These are phyloP conservation scores for Gryganskiella cystojenkinii DNA, from an alignment of 192 early-diverging fungal species.

Conservation along the genomic window DNA sequence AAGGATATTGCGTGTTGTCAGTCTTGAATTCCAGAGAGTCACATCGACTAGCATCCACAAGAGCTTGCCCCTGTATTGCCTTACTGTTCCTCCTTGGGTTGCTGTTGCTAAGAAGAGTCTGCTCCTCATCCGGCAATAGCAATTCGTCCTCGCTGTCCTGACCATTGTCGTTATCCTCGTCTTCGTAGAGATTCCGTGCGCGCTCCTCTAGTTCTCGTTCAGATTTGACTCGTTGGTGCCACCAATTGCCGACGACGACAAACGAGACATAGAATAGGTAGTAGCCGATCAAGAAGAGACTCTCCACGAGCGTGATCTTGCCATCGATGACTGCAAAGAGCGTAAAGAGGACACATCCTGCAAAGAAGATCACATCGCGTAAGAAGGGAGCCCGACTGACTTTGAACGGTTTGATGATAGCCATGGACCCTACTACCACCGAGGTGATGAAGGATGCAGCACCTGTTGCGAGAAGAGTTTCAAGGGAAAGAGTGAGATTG, in stretches of 20 bases:
- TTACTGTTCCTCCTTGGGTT: background rate
- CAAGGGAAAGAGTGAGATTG: background rate
- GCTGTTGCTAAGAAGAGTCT: slow-evolving; percentile 1
- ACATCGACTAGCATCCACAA: background rate
- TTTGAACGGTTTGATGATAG: slow-evolving; percentile 81
- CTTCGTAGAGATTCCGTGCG: slow-evolving; percentile 59
- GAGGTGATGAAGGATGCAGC: slow-evolving; percentile 86
- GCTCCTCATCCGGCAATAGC: slow-evolving; percentile 19
- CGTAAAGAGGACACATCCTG: slow-evolving; percentile 63
- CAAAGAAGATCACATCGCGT: slow-evolving; percentile 86
- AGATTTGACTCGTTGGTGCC: slow-evolving; percentile 50
- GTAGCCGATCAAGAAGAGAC: slow-evolving; percentile 63
- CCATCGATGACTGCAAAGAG: slow-evolving; percentile 66
- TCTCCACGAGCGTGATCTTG: slow-evolving; percentile 65
- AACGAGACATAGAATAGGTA: slow-evolving; percentile 71
- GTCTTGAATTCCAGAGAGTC: no score
- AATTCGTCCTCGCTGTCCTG: background rate
- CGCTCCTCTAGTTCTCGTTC: slow-evolving; percentile 56
- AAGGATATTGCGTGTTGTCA: background rate
- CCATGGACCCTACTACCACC: slow-evolving; percentile 86
- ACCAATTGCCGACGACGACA: slow-evolving; percentile 69
- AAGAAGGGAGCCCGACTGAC: slow-evolving; percentile 76
- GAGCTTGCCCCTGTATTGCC: no score
- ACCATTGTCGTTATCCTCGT: slow-evolving; percentile 11
- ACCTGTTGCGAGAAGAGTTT: slow-evolving; percentile 31